Conservation (phyloP, 768 basidiomycete genomes). For the Kwoniella botswanensis region DNA sequence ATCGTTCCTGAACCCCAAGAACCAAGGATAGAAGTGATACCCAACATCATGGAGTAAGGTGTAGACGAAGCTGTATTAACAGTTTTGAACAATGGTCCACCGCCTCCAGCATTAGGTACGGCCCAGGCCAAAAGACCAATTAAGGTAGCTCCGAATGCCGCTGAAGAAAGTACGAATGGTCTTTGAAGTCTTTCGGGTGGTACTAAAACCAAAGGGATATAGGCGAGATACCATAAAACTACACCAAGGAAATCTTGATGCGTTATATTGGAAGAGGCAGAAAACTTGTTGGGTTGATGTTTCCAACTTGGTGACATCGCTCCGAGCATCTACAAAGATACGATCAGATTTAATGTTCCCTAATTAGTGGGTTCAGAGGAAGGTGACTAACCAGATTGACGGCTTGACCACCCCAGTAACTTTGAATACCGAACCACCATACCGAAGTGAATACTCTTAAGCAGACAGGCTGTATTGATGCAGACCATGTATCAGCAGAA, state of each 20-base stretch:
- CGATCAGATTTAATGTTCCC: background rate
- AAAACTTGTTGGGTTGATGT: conserved; percentile 17
- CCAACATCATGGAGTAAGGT: conserved; percentile 33
- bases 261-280: conserved; percentile 21
- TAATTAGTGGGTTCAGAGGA: no score
- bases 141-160: conserved; percentile 21
- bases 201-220: conserved; percentile 29
- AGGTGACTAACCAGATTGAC: conserved; percentile 17
- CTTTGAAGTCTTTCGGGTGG: conserved; percentile 36
- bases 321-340: conserved; percentile 22
- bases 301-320: conserved; percentile 35
- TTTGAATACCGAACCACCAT: conserved; percentile 37
- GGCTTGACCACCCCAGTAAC: conserved; percentile 45
- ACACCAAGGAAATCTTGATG: conserved; percentile 27
- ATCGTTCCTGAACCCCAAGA: conserved; percentile 38
- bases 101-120: conserved; percentile 25
- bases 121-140: conserved; percentile 33
- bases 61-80: conserved; percentile 24
- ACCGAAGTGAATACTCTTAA: conserved; percentile 35
- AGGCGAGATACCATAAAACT: conserved; percentile 32
- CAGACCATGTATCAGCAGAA: background rate
- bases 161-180: conserved; percentile 32
- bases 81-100: conserved; percentile 29
- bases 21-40: conserved; percentile 30
- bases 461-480: conserved; percentile 5